These are phyloP conservation scores for Celoporthe dispersa DNA, from an alignment of 2,329 filamentous ascomycete species.

Conservation along the genomic window DNA sequence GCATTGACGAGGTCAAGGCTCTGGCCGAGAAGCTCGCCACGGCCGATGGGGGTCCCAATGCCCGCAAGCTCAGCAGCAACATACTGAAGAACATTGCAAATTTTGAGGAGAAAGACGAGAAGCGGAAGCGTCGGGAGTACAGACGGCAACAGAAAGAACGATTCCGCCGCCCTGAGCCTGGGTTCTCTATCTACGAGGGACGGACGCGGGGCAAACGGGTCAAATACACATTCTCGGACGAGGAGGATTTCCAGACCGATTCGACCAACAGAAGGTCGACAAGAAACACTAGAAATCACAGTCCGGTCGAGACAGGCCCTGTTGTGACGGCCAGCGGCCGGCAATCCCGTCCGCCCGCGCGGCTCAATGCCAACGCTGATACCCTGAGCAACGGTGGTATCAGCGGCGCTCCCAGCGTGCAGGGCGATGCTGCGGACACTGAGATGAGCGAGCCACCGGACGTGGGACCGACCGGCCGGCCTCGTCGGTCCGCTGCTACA, in stretches of 20 bases:
- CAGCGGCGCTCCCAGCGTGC: conserved; percentile 52
- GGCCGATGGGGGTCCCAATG: conserved; percentile 79
- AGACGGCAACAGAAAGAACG: conserved; percentile 82
- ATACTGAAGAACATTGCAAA: conserved; percentile 81
- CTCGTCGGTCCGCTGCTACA: conserved; percentile 54
- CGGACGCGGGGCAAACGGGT: conserved; percentile 94
- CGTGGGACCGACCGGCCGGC: conserved; percentile 52
- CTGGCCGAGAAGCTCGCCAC: conserved; percentile 77
- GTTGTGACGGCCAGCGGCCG: conserved; percentile 84
- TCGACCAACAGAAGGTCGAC: conserved; percentile 70
- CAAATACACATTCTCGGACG: conserved; percentile 94
- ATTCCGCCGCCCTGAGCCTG: conserved; percentile 84
- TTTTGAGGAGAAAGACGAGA: conserved; percentile 95
- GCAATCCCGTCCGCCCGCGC: conserved; percentile 73
- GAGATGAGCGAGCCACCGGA: conserved; percentile 42
- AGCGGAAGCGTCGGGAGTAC: conserved; percentile 92
- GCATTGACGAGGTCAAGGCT: conserved; percentile 80
- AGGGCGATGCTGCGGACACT: conserved; percentile 44
- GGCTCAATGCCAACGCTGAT: conserved; percentile 71
- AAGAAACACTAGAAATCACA: conserved; percentile 74
- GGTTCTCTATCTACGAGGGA: conserved; percentile 93
- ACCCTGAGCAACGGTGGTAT: conserved; percentile 51
- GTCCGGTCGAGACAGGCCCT: conserved; percentile 69
- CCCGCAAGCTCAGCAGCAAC: conserved; percentile 75
- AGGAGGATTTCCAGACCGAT: conserved; percentile 72